phyloP scores from a whole-genome alignment of 2,329 filamentous ascomycete genomes.

The Nigrospora oryzae region DNA sequence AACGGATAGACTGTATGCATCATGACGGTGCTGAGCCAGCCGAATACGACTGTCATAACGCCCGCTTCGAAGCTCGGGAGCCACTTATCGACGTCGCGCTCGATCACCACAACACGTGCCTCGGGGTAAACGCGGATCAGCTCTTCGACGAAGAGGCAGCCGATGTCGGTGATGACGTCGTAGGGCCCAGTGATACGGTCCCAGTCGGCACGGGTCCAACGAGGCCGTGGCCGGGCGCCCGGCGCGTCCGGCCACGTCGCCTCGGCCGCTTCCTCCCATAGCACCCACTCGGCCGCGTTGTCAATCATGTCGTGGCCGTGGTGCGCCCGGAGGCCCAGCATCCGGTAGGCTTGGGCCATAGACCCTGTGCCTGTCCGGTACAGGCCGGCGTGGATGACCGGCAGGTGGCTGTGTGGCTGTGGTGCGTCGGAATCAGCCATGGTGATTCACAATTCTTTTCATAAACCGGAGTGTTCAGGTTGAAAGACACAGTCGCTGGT shows the following conservation, averaged over 20 bases:
- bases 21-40: background rate
- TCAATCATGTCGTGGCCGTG: slow-evolving; percentile 2
- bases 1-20: slow-evolving; percentile 11
- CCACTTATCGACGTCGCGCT: slow-evolving; percentile 13
- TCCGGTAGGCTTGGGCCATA: slow-evolving; percentile 7
- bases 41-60: slow-evolving; percentile 9
- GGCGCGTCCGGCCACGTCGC: slow-evolving; percentile 4
- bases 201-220: slow-evolving; percentile 5
- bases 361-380: slow-evolving; percentile 7
- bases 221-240: background rate
- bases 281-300: slow-evolving; percentile 7
- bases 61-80: slow-evolving; percentile 12
- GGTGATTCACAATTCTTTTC: no score
- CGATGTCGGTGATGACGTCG: slow-evolving; percentile 11
- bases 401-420: no score
- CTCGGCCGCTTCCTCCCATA: slow-evolving; percentile 7
- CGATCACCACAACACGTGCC: slow-evolving; percentile 12
- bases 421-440: no score
- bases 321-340: slow-evolving; percentile 2
- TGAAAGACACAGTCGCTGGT: no score
- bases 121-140: slow-evolving; percentile 11
- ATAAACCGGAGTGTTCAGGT: no score
- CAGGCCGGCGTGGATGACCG: slow-evolving; percentile 5
- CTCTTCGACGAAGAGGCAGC: slow-evolving; percentile 8
- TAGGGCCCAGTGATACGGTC: slow-evolving; percentile 6